Evolutionary conservation across 164 flowering plant genomes (phyloP).

Genomic region (grape (Vitis vinifera)): ASM3070453v1 NC_081819.1:18012501-18013000

Average conservation of each 20-base stretch:
- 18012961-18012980: conserved; percentile 48
- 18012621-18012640: conserved; percentile 28
- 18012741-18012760: too few relatives aligned
- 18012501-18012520: too few relatives aligned
- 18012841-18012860: conserved; percentile 16
- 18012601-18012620: conserved; percentile 11
- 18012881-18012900: conserved; percentile 60
- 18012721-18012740: conserved; percentile 14
- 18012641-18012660: conserved; percentile 29
- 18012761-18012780: too few relatives aligned
- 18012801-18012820: conserved; percentile 9
- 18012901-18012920: conserved; percentile 43
- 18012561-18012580: too few relatives aligned
- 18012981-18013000: conserved; percentile 56
- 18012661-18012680: conserved; percentile 32
- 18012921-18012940: conserved; percentile 47
- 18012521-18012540: too few relatives aligned
- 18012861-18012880: conserved; percentile 19
- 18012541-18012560: too few relatives aligned
- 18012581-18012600: conserved; percentile 9
- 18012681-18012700: conserved; percentile 13
- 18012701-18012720: background rate
- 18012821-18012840: background rate
- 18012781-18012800: too few relatives aligned
- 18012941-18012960: conserved; percentile 50